Evolutionary conservation across 2,329 filamentous ascomycete species (phyloP).

Genomic region (Cladorrhinum sp.): DNA sequence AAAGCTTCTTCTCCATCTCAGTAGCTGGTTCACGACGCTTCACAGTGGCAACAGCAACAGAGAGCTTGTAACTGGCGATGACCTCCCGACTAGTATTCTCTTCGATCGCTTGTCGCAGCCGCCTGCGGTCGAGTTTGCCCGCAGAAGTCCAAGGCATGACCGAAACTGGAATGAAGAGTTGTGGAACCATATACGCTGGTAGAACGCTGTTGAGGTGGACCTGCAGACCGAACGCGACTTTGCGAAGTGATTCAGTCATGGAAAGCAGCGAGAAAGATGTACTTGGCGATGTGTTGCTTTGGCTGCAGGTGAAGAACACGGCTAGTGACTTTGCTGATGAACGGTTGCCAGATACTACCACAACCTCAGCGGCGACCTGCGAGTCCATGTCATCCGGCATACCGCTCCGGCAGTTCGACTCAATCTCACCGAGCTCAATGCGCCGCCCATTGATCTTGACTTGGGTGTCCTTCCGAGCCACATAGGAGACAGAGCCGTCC

Average conservation of each 20-base stretch:
- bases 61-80: slow-evolving; percentile 16
- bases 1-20: slow-evolving; percentile 23
- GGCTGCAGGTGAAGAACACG: slow-evolving; percentile 21
- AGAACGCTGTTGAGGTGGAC: slow-evolving; percentile 11
- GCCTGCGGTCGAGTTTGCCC: slow-evolving; percentile 27
- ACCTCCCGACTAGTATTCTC: slow-evolving; percentile 4
- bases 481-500: slow-evolving; percentile 52
- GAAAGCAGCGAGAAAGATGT: slow-evolving; percentile 15
- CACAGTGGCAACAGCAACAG: slow-evolving; percentile 5
- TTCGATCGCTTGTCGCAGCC: slow-evolving; percentile 22
- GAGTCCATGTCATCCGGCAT: slow-evolving; percentile 39
- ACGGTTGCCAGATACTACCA: slow-evolving; percentile 10
- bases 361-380: slow-evolving; percentile 39
- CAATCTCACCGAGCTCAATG: slow-evolving; percentile 58
- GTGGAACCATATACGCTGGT: slow-evolving; percentile 28
- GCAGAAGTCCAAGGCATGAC: slow-evolving; percentile 26
- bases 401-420: slow-evolving; percentile 45
- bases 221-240: slow-evolving; percentile 16
- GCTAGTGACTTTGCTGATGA: slow-evolving; percentile 19
- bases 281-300: background rate
- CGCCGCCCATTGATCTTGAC: slow-evolving; percentile 67
- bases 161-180: slow-evolving; percentile 25
- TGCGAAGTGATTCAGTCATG: slow-evolving; percentile 13
- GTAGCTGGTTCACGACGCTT: slow-evolving; percentile 16
- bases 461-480: slow-evolving; percentile 65